Base-by-base conservation (phyloP, 2,329 filamentous ascomycete genomes). In the Talaromyces funiculosus region DNA sequence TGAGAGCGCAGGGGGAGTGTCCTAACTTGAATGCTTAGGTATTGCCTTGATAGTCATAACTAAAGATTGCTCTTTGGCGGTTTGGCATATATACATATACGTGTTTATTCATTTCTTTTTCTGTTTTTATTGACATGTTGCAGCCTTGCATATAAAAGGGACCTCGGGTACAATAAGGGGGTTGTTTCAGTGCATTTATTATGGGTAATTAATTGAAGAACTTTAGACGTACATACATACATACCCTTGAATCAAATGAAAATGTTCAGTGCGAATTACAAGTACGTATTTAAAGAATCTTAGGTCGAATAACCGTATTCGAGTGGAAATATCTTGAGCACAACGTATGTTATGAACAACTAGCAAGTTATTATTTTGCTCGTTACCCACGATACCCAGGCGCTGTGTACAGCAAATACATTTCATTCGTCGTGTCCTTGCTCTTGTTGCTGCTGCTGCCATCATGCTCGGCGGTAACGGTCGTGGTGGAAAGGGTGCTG, bases 1-100 rank as follows among this genome's bases (percentile, higher is more conserved):
- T 81, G 65, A 83, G 88, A 62, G 89, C 88, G 2, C 72, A 86
- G 71, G 81, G 73, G 20, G 74, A 77, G 64, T 77, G 75, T 42
- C 73, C 60, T 16, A 53, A 40, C 10, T n/a, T 61, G 26, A 57
- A 14, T 61, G 37, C 55, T 29, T 61, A 54, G 37, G n/a, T 29
- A n/a, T 29, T 8, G 12, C 12, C 12, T 16, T 26, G n/a, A 26
- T n/a, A 26, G n/a, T 5, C 20, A 47, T 45, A 45, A 45, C 12
- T 37, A 38, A 29, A 38, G 20, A 38, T 26, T 29, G 9, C 31
- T 33, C 18, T 54, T 35, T 24, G 5, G 31, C 10, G 5, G 2
- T 35, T 40, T 37, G 20, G 33, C 33, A 35, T 54, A 4, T 26
- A 24, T 54, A 38, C 20, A 31, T 6, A 35, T 53, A 37, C 9